Evolutionary conservation across 164 flowering plant genomes (phyloP), one percentile per base, ranked within the genome.

Genomic region (Cinnamomum chago): DNA sequence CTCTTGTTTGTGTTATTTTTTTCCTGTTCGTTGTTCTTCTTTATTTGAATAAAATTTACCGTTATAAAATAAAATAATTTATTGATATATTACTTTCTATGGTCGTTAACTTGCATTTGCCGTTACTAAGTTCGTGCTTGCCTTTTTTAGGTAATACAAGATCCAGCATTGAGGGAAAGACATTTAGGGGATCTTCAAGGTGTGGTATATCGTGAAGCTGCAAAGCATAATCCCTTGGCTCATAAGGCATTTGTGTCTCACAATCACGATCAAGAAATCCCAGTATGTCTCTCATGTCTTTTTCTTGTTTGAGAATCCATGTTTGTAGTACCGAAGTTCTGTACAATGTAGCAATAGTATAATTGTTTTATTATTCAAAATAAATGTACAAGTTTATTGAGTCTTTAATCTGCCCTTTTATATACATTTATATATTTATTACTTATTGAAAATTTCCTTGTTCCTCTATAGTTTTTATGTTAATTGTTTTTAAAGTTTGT

Each of bases 171-270:
- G 50, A 83, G 95, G 74, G 99, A 93, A 80, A 86, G 99, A 71
- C 83, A 92, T 83, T 80, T 95, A 14, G 99, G 99, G 18, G 95
- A 90, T 78, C 91, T 95, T 83, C 97, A 95, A 84, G 98, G 99
- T 72, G 80, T 84, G 73, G 82, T 84, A n/a, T 81, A 76, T 28
- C 79, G 67, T 67, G 98, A 93, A 69, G 80, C 85, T 23, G 75
- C 87, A 65, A 85, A 78, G 70, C 14, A 70, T 25, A 73, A 75
- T 52, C 89, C 93, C 24, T 33, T 76, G 73, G 97, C 95, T 65
- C 82, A 88, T 74, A 23, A 84, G 81, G 96, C 95, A 71, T 86
- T 95, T 75, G 2, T 67, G 68, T 92, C 96, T 76, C 79, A 68
- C 47, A 77, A 73, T 40, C 76, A 81, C 5, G 86, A 89, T 77